Conservation (phyloP, 345 rosid species). For the Salix viminalis region DNA sequence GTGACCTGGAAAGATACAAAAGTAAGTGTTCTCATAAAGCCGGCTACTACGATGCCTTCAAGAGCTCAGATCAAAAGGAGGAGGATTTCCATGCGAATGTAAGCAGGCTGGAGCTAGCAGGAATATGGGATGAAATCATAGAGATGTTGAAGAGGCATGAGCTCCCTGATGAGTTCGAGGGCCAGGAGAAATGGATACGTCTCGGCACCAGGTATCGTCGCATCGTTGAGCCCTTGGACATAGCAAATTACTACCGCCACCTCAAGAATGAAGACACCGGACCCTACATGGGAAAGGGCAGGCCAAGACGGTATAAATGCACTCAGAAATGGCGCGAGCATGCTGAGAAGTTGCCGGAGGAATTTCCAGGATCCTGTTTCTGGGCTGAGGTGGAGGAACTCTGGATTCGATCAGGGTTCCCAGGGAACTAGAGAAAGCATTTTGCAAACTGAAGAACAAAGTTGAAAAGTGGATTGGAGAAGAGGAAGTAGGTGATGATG, state of each 20-base stretch:
- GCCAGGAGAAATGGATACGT: conserved; percentile 27
- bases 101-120: conserved; percentile 64
- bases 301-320: conserved; percentile 62
- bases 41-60: conserved; percentile 68
- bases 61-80: conserved; percentile 22
- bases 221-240: conserved; percentile 68
- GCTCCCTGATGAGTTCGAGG: conserved; percentile 64
- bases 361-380: conserved; percentile 48
- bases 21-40: conserved; percentile 22
- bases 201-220: conserved; percentile 51
- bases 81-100: conserved; percentile 67
- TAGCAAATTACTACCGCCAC: conserved; percentile 76
- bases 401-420: neutral
- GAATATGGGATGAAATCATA: conserved; percentile 60
- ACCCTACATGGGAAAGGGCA: conserved; percentile 50
- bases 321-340: conserved; percentile 68
- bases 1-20: conserved; percentile 32
- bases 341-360: conserved; percentile 7
- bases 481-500: conserved; percentile 23
- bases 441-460: conserved; percentile 8
- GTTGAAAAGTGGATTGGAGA: conserved; percentile 32
- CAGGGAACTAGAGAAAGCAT: conserved; percentile 10
- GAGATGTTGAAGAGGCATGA: conserved; percentile 56
- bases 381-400: conserved; percentile 91
- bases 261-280: conserved; percentile 79